Evolutionary conservation across 2,329 filamentous ascomycete genomes (phyloP).

Genomic region (Knufia fluminis): DNA sequence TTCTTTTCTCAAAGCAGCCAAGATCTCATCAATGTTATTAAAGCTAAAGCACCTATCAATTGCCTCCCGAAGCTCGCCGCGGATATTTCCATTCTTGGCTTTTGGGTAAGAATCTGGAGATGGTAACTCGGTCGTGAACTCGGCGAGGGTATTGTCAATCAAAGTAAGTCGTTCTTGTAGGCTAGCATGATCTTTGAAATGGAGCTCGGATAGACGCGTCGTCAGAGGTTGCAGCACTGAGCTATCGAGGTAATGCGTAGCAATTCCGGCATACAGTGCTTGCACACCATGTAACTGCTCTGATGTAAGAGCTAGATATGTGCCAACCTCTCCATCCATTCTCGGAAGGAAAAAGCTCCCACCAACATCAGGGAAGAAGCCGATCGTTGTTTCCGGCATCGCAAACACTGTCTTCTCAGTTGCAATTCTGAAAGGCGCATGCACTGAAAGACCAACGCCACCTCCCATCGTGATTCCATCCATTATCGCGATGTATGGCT

Average conservation of each 20-base stretch:
- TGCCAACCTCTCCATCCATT: conserved; percentile 77
- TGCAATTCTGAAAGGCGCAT: conserved; percentile 92
- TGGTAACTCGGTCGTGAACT: conserved; percentile 80
- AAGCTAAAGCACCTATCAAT: conserved; percentile 77
- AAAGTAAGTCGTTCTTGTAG: conserved; percentile 55
- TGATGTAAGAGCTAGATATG: conserved; percentile 87
- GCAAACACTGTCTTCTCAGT: conserved; percentile 93
- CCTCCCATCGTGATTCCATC: conserved; percentile 98
- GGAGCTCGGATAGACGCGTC: conserved; percentile 74
- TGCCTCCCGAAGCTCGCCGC: conserved; percentile 61
- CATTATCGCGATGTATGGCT: conserved; percentile 92
- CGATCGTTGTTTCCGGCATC: conserved; percentile 97
- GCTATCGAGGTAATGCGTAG: conserved; percentile 94
- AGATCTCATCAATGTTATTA: conserved; percentile 59
- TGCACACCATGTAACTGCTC: conserved; percentile 73
- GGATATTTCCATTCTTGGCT: conserved; percentile 37
- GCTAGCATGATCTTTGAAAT: conserved; percentile 68
- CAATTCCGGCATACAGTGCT: conserved; percentile 81
- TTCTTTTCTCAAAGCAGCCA: conserved; percentile 52
- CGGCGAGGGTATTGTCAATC: conserved; percentile 82
- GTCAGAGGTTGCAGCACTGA: conserved; percentile 74
- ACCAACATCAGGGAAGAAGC: conserved; percentile 97
- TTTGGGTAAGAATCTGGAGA: conserved; percentile 46
- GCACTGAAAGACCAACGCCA: conserved; percentile 85
- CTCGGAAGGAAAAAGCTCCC: conserved; percentile 91